A percentile compares a stretch with the other conserved stretches of the same genome.
Evolutionary conservation across 2,329 filamentous ascomycete species (phyloP).

Genomic region (Westerdykella aurantiaca): DNA sequence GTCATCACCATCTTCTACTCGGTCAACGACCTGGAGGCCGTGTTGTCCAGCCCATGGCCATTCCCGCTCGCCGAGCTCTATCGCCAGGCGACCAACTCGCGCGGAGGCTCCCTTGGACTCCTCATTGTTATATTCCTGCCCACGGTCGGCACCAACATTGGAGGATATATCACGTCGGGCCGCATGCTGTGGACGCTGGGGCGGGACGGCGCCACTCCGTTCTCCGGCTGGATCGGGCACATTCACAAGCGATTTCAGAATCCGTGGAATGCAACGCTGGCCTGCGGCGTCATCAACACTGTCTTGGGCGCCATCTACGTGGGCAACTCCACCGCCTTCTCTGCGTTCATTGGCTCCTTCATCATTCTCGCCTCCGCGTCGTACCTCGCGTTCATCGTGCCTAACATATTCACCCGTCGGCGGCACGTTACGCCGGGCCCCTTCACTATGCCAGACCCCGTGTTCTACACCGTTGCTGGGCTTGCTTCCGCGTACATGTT

Average conservation of each 20-base stretch:
- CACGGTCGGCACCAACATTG: constrained; percentile 48
- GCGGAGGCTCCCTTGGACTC: constrained; percentile 39
- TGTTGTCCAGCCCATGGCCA: constrained; percentile 44
- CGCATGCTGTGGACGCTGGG: constrained; percentile 55
- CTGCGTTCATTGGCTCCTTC: constrained; percentile 59
- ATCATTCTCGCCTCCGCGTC: constrained; percentile 52
- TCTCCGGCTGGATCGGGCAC: constrained; percentile 42
- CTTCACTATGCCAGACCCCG: constrained; percentile 6
- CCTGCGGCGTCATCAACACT: constrained; percentile 47
- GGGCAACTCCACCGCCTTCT: constrained; percentile 61
- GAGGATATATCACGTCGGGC: constrained; percentile 56
- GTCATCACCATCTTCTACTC: constrained; percentile 48
- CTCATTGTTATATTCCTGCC: constrained; percentile 50
- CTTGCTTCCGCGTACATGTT: constrained; percentile 54
- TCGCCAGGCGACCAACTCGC: constrained; percentile 41
- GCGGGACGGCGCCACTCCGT: constrained; percentile 54
- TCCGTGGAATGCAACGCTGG: constrained; percentile 53
- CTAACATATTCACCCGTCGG: constrained; percentile 38
- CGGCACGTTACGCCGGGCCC: constrained; percentile 14
- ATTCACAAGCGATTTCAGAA: constrained; percentile 46
- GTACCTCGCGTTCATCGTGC: constrained; percentile 59
- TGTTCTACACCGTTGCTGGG: constrained; percentile 46
- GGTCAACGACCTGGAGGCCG: constrained; percentile 53
- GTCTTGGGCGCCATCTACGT: constrained; percentile 60
- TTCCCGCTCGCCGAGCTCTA: constrained; percentile 66